Evolutionary conservation across 257 asterid species (phyloP).

Genomic region (Catharanthus roseus): DNA sequence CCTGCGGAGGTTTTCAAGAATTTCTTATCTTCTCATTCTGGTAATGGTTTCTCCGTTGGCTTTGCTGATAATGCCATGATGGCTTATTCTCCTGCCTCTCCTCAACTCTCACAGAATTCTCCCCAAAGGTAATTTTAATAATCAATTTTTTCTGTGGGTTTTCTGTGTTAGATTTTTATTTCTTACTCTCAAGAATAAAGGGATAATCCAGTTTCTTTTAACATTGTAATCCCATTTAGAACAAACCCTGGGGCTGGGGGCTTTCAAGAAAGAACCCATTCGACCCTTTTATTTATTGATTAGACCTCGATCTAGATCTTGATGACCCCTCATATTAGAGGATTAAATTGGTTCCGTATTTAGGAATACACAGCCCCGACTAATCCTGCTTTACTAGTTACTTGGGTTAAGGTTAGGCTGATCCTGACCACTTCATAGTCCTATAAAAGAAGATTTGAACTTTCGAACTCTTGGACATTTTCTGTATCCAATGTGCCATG

Average conservation of each 20-base stretch:
- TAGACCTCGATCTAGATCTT: background rate
- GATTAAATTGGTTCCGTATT: background rate
- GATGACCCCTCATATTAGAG: background rate
- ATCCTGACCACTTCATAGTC: too few relatives aligned
- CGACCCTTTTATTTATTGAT: background rate
- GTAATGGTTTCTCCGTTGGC: constrained; percentile 47
- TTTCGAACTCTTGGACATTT: too few relatives aligned
- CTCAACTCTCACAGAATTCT: constrained; percentile 22
- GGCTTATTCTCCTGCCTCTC: constrained; percentile 52
- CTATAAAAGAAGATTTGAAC: too few relatives aligned
- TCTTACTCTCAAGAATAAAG: background rate
- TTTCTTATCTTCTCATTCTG: constrained; percentile 48
- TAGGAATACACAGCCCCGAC: too few relatives aligned
- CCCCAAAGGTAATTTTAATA: constrained; percentile 43
- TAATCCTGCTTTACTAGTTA: too few relatives aligned
- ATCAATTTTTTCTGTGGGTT: too few relatives aligned
- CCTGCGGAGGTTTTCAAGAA: constrained; percentile 55
- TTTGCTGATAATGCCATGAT: constrained; percentile 57
- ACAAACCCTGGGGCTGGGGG: background rate
- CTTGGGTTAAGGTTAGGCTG: too few relatives aligned
- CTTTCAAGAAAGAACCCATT: background rate
- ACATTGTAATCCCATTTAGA: background rate
- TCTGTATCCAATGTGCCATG: too few relatives aligned
- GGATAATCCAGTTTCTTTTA: background rate
- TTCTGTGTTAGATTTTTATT: too few relatives aligned